Conservation (phyloP, 352 stramenopile species). For the Phytophthora melonis region DNA sequence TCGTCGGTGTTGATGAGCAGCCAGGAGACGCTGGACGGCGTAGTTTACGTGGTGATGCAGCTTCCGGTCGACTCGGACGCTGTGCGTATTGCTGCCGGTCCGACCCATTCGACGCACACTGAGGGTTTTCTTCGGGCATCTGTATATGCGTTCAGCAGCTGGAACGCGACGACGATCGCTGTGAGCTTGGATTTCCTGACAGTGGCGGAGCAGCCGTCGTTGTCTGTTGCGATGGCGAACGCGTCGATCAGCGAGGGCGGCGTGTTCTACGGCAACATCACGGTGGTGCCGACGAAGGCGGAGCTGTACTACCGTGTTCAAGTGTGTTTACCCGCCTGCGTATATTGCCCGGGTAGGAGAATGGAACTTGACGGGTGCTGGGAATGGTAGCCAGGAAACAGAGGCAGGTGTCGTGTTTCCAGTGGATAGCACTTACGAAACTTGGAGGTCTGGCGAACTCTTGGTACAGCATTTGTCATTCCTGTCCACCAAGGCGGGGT, state of each 20-base stretch:
- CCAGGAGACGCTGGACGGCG: conserved; percentile 17
- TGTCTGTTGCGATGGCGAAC: conserved; percentile 17
- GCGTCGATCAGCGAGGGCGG: conserved; percentile 20
- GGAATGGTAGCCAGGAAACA: too few relatives aligned
- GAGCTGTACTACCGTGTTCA: conserved; percentile 27
- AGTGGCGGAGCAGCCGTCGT: conserved; percentile 19
- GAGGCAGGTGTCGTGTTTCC: too few relatives aligned
- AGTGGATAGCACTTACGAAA: too few relatives aligned
- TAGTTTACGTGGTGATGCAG: conserved; percentile 12
- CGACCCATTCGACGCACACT: conserved; percentile 3
- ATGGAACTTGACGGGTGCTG: too few relatives aligned
- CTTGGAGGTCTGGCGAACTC: too few relatives aligned
- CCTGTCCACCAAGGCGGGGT: too few relatives aligned
- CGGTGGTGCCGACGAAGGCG: conserved; percentile 31
- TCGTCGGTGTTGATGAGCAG: conserved; percentile 4
- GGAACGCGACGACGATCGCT: conserved; percentile 21
- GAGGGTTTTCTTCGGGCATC: conserved; percentile 28
- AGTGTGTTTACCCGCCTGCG: conserved; percentile 23
- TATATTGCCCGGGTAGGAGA: too few relatives aligned
- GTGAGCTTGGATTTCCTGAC: conserved; percentile 32
- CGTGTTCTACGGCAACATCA: conserved; percentile 19
- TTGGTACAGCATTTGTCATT: too few relatives aligned
- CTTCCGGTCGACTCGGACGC: conserved; percentile 17
- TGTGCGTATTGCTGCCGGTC: conserved; percentile 19
- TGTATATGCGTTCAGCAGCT: conserved; percentile 37